phyloP scores from a whole-genome alignment of 257 asterid genomes.

The Forsythia viridissima region DNA sequence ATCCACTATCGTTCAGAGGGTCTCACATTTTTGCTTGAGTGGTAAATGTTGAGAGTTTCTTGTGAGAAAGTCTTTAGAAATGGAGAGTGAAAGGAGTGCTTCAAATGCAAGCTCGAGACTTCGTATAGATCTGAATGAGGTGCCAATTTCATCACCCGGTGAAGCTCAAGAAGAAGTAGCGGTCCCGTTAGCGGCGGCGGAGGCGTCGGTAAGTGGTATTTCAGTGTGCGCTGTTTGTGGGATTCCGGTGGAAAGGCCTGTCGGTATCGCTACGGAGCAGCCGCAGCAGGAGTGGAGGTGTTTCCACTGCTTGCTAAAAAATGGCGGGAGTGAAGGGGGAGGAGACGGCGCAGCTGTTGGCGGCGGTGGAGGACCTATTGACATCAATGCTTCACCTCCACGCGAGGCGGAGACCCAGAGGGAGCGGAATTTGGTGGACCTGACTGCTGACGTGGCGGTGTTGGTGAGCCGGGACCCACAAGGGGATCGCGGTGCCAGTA shows the following conservation, averaged over 20 bases:
- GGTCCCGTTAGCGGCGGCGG: background rate
- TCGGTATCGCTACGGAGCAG: slow-evolving; percentile 1
- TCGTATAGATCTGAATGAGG: background rate
- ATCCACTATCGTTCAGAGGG: background rate
- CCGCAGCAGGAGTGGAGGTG: background rate
- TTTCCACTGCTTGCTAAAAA: background rate
- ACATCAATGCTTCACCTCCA: slow-evolving; percentile 45
- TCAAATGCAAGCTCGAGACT: background rate
- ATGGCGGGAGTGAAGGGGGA: slow-evolving; percentile 4
- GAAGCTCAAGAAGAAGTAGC: background rate
- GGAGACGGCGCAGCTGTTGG: background rate
- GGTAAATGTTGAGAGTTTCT: background rate
- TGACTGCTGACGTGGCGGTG: slow-evolving; percentile 25
- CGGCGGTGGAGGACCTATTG: slow-evolving; percentile 19
- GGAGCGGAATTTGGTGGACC: slow-evolving; percentile 19
- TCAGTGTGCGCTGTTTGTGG: slow-evolving; percentile 51
- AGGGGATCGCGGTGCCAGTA: slow-evolving; percentile 4
- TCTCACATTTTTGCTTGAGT: background rate
- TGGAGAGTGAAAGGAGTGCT: background rate
- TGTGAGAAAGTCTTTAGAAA: background rate
- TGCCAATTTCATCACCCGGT: background rate
- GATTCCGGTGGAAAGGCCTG: background rate
- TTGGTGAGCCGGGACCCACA: slow-evolving; percentile 23
- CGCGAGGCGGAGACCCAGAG: slow-evolving; percentile 35
- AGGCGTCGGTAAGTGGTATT: slow-evolving; percentile 16